Evolutionary conservation across 495 filamentous ascomycete species (phyloP), one percentile per base, ranked within the genome.

Genomic region (Penicillium odoratum): DNA sequence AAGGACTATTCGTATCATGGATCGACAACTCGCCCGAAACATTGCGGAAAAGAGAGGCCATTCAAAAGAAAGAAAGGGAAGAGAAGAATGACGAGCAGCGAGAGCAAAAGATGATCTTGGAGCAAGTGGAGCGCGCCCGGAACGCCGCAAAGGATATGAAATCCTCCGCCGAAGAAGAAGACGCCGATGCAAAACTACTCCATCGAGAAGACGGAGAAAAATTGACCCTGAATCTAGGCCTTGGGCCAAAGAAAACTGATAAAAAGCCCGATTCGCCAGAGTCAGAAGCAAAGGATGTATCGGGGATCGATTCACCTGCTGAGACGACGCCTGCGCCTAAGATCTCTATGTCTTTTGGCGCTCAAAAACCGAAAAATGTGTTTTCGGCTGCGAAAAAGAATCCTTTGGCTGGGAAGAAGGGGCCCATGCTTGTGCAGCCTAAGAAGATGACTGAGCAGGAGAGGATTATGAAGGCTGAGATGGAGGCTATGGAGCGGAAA

Each of bases 51-150:
- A 81, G 88, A 46, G 93, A 97, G 57, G 91, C 88, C 25, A 78
- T 96, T 36, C 73, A 88, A 65, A 86, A 87, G 71, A 92, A 90
- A 73, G 92, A 98, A 69, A 76, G 87, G 59, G 84, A 88, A 71
- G 91, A 97, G 63, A 89, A 87, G 62, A 93, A 91, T 1, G 92
- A 96, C 63, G 95, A 97, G 69, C 89, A 95, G 68, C 71, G 90
- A 53, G 94, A 98, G 72, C 88, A 92, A 72, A 82, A 75, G 64
- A 65, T 88, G 69, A 87, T 99, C 47, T 78, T 77, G 71, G 85
- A 88, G 59, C 93, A 97, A 79, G 85, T 97, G 13, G 80, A 83
- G 67, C 74, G 88, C 59, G 95, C 94, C 11, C 71, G 70, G 16
- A 69, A 60, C 26, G 61, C 62, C 30, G 53, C 55, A 21, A 75